Percentiles rank a stretch among this genome's conserved stretches.
These are phyloP conservation scores for Toxoplasma gondii DNA, from an alignment of 169 alveolate genomes.

Conservation along the genomic window DNA sequence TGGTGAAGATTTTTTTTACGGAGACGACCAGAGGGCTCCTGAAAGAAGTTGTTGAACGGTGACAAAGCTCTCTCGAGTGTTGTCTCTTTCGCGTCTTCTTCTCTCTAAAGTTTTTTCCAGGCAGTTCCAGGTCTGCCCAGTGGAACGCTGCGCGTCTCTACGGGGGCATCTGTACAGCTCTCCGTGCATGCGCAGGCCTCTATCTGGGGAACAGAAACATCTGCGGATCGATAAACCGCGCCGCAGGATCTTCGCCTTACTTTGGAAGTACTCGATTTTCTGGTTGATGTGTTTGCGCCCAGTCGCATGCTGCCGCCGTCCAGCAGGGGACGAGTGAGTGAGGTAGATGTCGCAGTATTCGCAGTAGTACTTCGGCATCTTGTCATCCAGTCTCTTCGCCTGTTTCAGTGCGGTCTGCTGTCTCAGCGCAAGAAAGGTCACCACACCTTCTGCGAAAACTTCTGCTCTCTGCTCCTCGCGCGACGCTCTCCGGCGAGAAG, in stretches of 20 bases:
- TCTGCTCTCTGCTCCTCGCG: no score
- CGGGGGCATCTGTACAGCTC: background rate
- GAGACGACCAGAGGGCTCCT: no score
- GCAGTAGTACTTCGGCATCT: constrained; percentile 99
- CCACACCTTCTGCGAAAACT: no score
- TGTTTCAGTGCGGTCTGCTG: no score
- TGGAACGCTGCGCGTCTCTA: background rate
- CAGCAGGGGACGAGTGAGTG: constrained; percentile 98
- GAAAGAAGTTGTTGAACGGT: no score
- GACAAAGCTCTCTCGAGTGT: no score
- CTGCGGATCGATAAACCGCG: background rate
- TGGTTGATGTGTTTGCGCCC: constrained; percentile 98
- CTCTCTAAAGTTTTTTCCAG: background rate
- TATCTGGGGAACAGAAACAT: background rate
- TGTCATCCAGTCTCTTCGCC: background rate
- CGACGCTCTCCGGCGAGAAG: no score
- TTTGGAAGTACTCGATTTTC: constrained; percentile 96
- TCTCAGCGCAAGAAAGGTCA: background rate
- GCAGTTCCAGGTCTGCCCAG: background rate
- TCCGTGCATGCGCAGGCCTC: background rate
- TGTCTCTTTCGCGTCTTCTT: no score
- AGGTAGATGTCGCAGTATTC: constrained; percentile 99
- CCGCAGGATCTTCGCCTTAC: constrained; percentile 65
- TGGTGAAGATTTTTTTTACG: no score
- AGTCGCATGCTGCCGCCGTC: constrained; percentile 96